These are phyloP conservation scores for Thraustotheca clavata DNA, from an alignment of 352 stramenopile species.

Conservation along the genomic window DNA sequence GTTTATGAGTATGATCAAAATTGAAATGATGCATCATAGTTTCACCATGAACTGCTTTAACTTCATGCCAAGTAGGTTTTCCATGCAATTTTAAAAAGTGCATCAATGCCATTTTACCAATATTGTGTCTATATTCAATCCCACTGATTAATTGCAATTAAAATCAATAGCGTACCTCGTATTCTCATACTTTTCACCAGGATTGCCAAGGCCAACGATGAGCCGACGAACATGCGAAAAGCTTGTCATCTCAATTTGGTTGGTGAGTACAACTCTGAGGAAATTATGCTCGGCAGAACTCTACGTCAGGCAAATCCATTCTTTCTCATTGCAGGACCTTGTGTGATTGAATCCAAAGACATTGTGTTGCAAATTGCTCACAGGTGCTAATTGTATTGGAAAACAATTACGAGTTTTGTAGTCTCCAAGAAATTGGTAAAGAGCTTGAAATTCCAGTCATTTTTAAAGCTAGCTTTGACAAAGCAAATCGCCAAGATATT, in stretches of 20 bases:
- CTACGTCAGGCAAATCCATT: constrained; percentile 59
- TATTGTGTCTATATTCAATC: constrained; percentile 49
- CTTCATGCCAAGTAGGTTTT: not conserved
- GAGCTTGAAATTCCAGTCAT: constrained; percentile 64
- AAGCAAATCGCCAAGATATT: constrained; percentile 80
- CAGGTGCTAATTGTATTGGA: constrained; percentile 27
- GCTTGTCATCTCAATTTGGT: not conserved
- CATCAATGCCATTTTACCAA: constrained; percentile 49
- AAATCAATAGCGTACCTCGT: constrained; percentile 36
- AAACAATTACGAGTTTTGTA: constrained; percentile 22
- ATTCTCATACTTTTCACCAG: constrained; percentile 68
- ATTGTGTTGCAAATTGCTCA: constrained; percentile 60
- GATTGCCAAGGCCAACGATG: constrained; percentile 78
- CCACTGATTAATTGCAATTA: not conserved
- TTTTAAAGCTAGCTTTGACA: constrained; percentile 88
- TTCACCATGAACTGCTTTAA: constrained; percentile 39
- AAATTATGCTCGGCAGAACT: constrained; percentile 35
- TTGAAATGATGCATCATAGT: constrained; percentile 43
- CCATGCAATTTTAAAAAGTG: constrained; percentile 68
- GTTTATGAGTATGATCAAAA: constrained; percentile 32
- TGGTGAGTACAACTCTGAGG: no score
- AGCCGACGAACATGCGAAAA: constrained; percentile 24
- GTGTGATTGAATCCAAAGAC: constrained; percentile 65
- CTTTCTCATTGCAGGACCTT: constrained; percentile 78
- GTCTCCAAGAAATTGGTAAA: constrained; percentile 41